These are phyloP conservation scores for Russula dissimulans DNA, from an alignment of 768 basidiomycete species.

Conservation along the genomic window DNA sequence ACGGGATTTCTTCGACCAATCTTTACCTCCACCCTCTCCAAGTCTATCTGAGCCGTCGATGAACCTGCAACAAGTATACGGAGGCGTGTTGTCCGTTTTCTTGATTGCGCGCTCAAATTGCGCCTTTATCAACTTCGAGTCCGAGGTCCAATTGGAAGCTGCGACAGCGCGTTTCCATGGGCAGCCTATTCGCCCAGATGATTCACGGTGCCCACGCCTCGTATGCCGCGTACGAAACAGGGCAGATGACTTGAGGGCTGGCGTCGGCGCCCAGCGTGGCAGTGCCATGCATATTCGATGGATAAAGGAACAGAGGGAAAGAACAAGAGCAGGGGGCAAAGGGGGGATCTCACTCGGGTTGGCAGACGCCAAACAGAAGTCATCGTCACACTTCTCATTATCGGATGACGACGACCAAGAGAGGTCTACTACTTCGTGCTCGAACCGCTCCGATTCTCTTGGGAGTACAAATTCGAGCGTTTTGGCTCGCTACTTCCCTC, in stretches of 20 bases:
- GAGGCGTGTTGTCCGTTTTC: conserved; percentile 78
- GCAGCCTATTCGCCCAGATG: conserved; percentile 52
- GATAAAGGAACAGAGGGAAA: conserved; percentile 47
- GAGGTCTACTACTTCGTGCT: conserved; percentile 25
- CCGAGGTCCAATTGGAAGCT: conserved; percentile 46
- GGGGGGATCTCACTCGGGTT: conserved; percentile 11
- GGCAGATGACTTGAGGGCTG: conserved; percentile 81
- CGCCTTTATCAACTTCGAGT: conserved; percentile 85
- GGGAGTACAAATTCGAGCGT: conserved; percentile 82
- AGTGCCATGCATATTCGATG: conserved; percentile 77
- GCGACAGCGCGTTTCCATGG: conserved; percentile 75
- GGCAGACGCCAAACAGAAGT: conserved; percentile 14
- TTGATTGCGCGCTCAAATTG: conserved; percentile 93
- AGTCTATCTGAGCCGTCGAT: conserved; percentile 3
- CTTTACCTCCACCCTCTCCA: conserved; percentile 16
- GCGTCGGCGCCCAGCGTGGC: conserved; percentile 87
- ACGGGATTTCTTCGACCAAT: conserved; percentile 68
- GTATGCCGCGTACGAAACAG: conserved; percentile 75
- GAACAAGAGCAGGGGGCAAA: conserved; percentile 28
- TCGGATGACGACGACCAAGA: conserved; percentile 29
- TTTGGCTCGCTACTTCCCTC: conserved; percentile 66
- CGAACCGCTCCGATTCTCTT: conserved; percentile 58
- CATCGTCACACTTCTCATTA: conserved; percentile 27
- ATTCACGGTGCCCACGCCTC: conserved; percentile 64
- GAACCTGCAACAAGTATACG: conserved; percentile 20